Evolutionary conservation across 1,284 basidiomycete genomes (phyloP).

Genomic region (Taiwanofungus camphoratus): DNA sequence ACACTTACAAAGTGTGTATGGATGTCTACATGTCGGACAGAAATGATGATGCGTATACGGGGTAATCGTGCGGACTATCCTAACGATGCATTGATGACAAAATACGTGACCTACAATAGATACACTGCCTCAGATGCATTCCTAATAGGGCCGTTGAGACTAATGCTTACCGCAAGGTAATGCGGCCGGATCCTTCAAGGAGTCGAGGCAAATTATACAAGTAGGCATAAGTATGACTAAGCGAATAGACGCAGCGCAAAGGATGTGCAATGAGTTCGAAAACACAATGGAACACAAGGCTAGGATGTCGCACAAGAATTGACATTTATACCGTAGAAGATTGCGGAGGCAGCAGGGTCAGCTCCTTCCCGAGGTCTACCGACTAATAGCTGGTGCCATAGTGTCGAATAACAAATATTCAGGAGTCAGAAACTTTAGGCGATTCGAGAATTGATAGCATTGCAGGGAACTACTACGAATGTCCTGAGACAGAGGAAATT

Average conservation of each 20-base stretch:
- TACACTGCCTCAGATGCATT: no score
- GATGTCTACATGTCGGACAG: constrained; percentile 47
- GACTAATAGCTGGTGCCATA: constrained; percentile 3
- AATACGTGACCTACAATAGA: constrained; percentile 50
- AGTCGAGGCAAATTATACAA: constrained; percentile 51
- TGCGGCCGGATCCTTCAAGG: constrained; percentile 45
- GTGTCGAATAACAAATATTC: not conserved
- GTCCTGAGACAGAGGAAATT: not conserved
- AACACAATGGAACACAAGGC: constrained; percentile 1
- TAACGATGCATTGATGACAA: constrained; percentile 47
- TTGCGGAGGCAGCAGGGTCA: constrained; percentile 13
- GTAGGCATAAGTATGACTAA: constrained; percentile 28
- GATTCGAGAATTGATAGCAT: not conserved
- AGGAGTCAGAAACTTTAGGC: not conserved
- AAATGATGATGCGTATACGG: constrained; percentile 40
- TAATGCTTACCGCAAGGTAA: constrained; percentile 49
- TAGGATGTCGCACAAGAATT: not conserved
- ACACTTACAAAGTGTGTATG: constrained; percentile 39
- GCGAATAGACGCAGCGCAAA: not conserved
- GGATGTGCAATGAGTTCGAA: constrained; percentile 1
- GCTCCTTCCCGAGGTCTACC: constrained; percentile 13
- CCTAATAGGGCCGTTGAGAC: constrained; percentile 2
- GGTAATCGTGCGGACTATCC: constrained; percentile 39
- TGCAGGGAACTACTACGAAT: not conserved
- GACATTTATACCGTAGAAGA: constrained; percentile 11